These are phyloP conservation scores for Ceratocystis harringtonii DNA, from an alignment of 2,329 filamentous ascomycete genomes.

Conservation along the genomic window DNA sequence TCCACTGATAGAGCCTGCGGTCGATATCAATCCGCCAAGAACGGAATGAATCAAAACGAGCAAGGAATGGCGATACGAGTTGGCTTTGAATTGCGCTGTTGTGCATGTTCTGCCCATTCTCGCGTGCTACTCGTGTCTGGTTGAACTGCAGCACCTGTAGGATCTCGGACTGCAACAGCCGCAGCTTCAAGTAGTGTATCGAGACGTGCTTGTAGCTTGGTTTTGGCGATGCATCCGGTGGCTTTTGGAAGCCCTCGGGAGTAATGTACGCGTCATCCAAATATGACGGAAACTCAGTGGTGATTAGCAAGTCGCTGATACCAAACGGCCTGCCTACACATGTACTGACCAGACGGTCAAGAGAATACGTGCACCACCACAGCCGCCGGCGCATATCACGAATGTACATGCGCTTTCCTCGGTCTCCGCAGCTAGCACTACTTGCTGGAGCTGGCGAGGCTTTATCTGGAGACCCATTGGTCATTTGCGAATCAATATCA, in stretches of 20 bases:
- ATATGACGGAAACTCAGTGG: constrained; percentile 81
- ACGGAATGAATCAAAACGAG: constrained; percentile 69
- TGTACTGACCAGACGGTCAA: constrained; percentile 86
- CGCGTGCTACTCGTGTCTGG: constrained; percentile 65
- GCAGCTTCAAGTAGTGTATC: constrained; percentile 80
- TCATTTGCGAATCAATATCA: constrained; percentile 32
- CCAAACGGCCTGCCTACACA: constrained; percentile 89
- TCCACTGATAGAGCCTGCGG: constrained; percentile 70
- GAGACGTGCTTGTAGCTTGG: constrained; percentile 83
- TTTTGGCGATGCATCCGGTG: constrained; percentile 37
- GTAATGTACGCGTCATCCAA: constrained; percentile 84
- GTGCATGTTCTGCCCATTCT: constrained; percentile 44
- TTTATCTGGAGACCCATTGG: constrained; percentile 14
- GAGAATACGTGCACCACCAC: constrained; percentile 95
- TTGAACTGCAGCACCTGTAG: constrained; percentile 86
- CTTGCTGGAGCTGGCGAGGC: background rate
- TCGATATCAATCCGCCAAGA: constrained; percentile 85
- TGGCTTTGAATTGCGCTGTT: constrained; percentile 65
- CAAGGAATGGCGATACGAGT: constrained; percentile 71
- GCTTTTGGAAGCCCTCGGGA: constrained; percentile 53
- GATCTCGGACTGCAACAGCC: constrained; percentile 85
- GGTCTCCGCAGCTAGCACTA: constrained; percentile 30
- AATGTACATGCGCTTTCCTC: constrained; percentile 61
- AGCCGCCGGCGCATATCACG: constrained; percentile 73
- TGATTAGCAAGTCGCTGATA: constrained; percentile 91